Evolutionary conservation across 352 stramenopile genomes (phyloP).

Genomic region (Globisporangium camurandrum): DNA sequence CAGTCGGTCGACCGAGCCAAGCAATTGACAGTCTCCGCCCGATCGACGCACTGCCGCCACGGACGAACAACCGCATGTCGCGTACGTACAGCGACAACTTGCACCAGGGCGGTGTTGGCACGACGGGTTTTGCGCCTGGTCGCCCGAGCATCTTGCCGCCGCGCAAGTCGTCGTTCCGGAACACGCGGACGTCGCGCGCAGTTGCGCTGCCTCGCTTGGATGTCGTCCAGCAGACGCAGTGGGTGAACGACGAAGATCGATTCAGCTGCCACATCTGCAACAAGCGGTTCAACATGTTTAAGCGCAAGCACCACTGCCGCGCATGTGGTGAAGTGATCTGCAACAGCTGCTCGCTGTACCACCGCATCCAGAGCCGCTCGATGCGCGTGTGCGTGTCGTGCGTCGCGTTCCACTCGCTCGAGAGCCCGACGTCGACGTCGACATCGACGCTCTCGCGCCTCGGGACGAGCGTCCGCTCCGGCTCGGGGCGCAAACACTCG

Average conservation of each 20-base stretch:
- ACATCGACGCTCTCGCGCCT: conserved; percentile 34
- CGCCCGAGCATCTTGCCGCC: conserved; percentile 23
- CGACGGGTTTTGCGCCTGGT: conserved; percentile 13
- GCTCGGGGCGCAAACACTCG: conserved; percentile 48
- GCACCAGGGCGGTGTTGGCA: conserved; percentile 16
- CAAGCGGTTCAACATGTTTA: conserved; percentile 86
- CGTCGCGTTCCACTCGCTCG: conserved; percentile 72
- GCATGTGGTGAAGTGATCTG: conserved; percentile 84
- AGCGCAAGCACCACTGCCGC: conserved; percentile 84
- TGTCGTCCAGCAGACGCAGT: conserved; percentile 73
- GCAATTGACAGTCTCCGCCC: conserved; percentile 44
- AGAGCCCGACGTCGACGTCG: conserved; percentile 60
- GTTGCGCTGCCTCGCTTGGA: conserved; percentile 67
- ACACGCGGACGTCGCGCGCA: conserved; percentile 60
- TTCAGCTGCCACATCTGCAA: conserved; percentile 86
- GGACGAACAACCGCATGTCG: conserved; percentile 25
- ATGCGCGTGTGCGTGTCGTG: conserved; percentile 84
- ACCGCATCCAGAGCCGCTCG: conserved; percentile 75
- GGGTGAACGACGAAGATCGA: conserved; percentile 80
- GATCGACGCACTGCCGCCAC: conserved; percentile 35
- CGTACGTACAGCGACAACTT: conserved; percentile 37
- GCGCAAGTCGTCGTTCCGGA: conserved; percentile 73
- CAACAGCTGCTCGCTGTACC: conserved; percentile 76
- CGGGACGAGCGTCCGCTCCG: conserved; percentile 16
- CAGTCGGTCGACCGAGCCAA: conserved; percentile 19